Percentiles rank a stretch among this genome's conserved stretches.
Evolutionary conservation across 2,329 filamentous ascomycete genomes (phyloP).

Genomic region (Tolypocladium nubicola): DNA sequence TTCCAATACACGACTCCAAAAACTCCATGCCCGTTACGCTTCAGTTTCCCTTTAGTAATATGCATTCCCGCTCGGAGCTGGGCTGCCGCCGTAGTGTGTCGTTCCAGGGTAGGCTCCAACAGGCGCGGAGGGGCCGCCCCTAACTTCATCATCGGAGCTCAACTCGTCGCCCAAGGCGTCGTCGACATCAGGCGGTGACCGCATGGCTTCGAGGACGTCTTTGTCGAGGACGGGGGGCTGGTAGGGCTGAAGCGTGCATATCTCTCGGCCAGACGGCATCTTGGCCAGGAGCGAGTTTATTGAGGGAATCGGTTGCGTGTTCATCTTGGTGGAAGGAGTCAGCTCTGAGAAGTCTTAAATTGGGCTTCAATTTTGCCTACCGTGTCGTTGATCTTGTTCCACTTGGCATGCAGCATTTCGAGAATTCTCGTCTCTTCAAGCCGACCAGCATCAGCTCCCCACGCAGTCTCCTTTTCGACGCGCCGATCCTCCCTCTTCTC

Average conservation of each 20-base stretch:
- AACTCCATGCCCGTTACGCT: neutral
- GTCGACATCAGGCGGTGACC: conserved; percentile 23
- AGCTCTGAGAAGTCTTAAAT: neutral
- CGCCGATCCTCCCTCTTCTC: conserved; percentile 72
- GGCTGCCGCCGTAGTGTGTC: conserved; percentile 22
- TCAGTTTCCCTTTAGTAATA: conserved; percentile 21
- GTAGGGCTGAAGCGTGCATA: conserved; percentile 63
- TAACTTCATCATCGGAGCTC: conserved; percentile 28
- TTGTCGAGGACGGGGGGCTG: conserved; percentile 53
- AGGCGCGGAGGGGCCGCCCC: conserved; percentile 18
- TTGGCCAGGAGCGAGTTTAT: conserved; percentile 60
- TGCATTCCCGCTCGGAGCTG: conserved; percentile 20
- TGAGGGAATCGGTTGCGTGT: conserved; percentile 66
- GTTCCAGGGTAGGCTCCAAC: conserved; percentile 42
- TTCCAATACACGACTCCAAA: neutral
- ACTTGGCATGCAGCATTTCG: conserved; percentile 79
- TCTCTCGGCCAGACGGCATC: conserved; percentile 82
- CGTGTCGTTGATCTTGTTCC: conserved; percentile 88
- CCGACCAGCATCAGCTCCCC: conserved; percentile 77
- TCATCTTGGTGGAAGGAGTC: conserved; percentile 43
- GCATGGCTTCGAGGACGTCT: conserved; percentile 52
- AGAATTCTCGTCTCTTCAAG: conserved; percentile 78
- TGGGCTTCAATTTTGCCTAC: conserved; percentile 34
- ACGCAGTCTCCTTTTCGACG: conserved; percentile 60
- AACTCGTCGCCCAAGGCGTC: conserved; percentile 21